Base-by-base conservation (phyloP, 169 alveolate genomes). In the Neospora caninum region DNA sequence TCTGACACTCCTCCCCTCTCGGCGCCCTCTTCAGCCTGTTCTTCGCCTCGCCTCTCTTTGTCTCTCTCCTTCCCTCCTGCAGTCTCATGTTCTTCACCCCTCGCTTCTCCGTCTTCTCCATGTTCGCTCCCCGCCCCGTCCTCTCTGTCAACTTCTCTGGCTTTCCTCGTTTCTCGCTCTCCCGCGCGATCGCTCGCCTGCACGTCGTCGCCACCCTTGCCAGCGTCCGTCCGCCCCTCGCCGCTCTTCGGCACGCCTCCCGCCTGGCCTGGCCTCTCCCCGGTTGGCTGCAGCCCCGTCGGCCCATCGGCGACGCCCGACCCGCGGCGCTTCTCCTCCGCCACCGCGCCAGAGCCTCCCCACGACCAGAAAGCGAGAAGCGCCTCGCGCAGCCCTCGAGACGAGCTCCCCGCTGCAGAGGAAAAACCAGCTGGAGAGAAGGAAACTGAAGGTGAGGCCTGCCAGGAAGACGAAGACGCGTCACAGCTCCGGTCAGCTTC, bases 71-170 rank as follows among this genome's bases (percentile, higher is more conserved):
- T n/a, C 22, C 20, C 86, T 1, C 31, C 86, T n/a, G 22, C 86
- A 31, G 42, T n/a, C 83, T n/a, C 83, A 9, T 70, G 38, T 36
- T 78, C 86, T 16, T 36, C 86, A 1, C 31, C 86, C n/a, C 45
- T 78, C 29, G 27, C 86, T 78, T 20, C 39, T n/a, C 31, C 45
- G 27, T 78, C 45, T 64, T 29, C 73, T 22, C 34, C 31, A 29
- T 64, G n/a, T n/a, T 78, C 29, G 9, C 45, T 38, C n/a, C 45
- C 20, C 31, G 9, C 43, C 31, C 45, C 86, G 27, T n/a, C 43
- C n/a, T 78, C 45, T 78, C 86, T 78, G 39, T 69, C 82, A 69
- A 31, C 82, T 69, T 69, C 86, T 78, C 86, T 43, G 18, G 29
- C 86, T 1, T 6, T 78, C 45, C n/a, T n/a, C 29, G 0, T 78